Evolutionary conservation across 108 stramenopile species (phyloP), one percentile per base, ranked within the genome.

Genomic region (Schizochytrium sp.): DNA sequence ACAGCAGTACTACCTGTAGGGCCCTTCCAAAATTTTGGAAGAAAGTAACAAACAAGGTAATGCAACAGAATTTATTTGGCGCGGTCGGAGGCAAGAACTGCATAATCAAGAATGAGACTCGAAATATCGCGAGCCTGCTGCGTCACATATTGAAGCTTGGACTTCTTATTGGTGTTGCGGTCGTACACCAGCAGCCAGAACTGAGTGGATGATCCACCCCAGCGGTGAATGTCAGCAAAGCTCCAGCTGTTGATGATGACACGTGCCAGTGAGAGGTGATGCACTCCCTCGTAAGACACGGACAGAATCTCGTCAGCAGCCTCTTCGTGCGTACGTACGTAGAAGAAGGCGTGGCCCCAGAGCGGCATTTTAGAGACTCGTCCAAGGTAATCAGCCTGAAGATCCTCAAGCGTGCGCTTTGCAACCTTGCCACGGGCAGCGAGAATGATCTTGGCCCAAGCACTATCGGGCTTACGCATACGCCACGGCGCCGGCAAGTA

Each of bases 301-400:
- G 91, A 92, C 5, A 94, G 59, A 4, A 94, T 91, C 4, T 94
- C 46, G 73, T 92, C 58, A 49, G 56, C 91, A 15, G 93, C 93
- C 53, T 93, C 76, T 40, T 72, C 53, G 69, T 89, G 58, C 44
- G 90, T 73, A 72, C 90, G 55, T 56, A 88, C 73, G 91, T 93
- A 93, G 90, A 94, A 94, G 89, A 92, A 93, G 91, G 90, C 91
- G 88, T 89, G 91, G 50, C 94, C 94, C 90, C 93, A 94, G 56
- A 89, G 83, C 28, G 89, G 72, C 89, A 90, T 90, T 28, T 61
- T 73, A 8, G 50, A 44, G 47, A 90, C 90, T 72, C 76, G 88
- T 42, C 90, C 89, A 41, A 91, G 90, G 88, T 89, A 91, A 15
- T 89, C 49, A 3, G 90, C 72, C 91, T 92, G 91, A 38, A 92